These are phyloP conservation scores for Trichophyton rubrum DNA, from an alignment of 2,329 filamentous ascomycete species.

Conservation along the genomic window DNA sequence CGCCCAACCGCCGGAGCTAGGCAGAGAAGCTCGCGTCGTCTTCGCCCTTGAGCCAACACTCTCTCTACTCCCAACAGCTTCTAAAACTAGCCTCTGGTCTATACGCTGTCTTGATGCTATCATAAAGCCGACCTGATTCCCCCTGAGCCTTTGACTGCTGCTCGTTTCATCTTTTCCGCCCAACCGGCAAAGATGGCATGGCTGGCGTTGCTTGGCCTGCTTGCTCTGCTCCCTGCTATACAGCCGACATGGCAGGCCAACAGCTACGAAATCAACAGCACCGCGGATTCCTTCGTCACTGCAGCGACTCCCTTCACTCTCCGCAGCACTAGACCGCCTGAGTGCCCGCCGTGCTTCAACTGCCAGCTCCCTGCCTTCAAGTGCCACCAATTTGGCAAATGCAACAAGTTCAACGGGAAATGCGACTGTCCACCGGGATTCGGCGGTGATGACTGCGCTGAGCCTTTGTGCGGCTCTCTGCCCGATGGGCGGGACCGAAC, in stretches of 20 bases:
- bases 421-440: slow-evolving; percentile 87
- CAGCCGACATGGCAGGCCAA: slow-evolving; percentile 18
- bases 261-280: slow-evolving; percentile 39
- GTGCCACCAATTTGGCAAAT: slow-evolving; percentile 81
- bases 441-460: slow-evolving; percentile 83
- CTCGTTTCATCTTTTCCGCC: not conserved
- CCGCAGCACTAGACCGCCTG: slow-evolving; percentile 54
- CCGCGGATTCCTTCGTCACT: slow-evolving; percentile 49
- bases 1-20: not conserved
- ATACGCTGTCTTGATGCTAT: not conserved
- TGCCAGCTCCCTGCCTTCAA: slow-evolving; percentile 86
- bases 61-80: not conserved
- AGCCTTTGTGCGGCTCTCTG: slow-evolving; percentile 83
- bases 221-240: slow-evolving; percentile 14
- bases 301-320: slow-evolving; percentile 44
- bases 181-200: slow-evolving; percentile 10
- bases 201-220: slow-evolving; percentile 2
- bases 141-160: not conserved
- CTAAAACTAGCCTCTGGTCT: not conserved
- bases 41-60: not conserved
- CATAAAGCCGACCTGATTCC: not conserved
- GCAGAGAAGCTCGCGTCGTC: not conserved
- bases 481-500: slow-evolving; percentile 67
- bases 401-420: slow-evolving; percentile 81
- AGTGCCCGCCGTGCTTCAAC: slow-evolving; percentile 64